phyloP scores from a whole-genome alignment of 768 basidiomycete genomes.

The Tulasnella sp. region DNA sequence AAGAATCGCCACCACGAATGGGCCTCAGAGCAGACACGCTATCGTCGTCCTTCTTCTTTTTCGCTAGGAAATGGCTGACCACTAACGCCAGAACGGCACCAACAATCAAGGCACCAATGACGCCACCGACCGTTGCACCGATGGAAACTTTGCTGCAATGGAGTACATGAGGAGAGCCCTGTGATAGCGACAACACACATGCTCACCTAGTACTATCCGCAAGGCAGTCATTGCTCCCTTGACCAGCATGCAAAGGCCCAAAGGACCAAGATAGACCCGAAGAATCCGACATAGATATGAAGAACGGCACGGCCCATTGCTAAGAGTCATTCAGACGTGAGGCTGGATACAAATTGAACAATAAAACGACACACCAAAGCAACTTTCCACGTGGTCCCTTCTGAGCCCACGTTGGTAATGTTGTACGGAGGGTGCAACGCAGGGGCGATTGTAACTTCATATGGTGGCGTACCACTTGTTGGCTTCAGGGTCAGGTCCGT shows the following conservation, averaged over 20 bases:
- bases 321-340: neutral
- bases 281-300: slow-evolving; percentile 12
- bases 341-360: neutral
- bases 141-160: neutral
- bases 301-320: slow-evolving; percentile 11
- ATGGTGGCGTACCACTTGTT: slow-evolving; percentile 8
- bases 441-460: slow-evolving; percentile 3
- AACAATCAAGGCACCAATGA: neutral
- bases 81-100: neutral
- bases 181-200: too few species aligned
- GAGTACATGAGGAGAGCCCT: neutral
- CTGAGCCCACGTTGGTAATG: neutral
- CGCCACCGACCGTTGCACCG: neutral
- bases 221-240: slow-evolving; percentile 3
- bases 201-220: neutral
- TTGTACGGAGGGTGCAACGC: slow-evolving; percentile 10
- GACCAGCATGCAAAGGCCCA: slow-evolving; percentile 11
- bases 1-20: neutral
- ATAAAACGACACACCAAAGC: neutral
- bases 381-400: neutral
- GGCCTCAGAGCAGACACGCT: neutral
- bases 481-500: neutral
- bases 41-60: neutral
- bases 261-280: neutral
- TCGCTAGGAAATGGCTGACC: neutral